Percentiles rank a stretch among this genome's conserved stretches.
Evolutionary conservation across 2,329 filamentous ascomycete species (phyloP).

Genomic region (Fusarium palustre): DNA sequence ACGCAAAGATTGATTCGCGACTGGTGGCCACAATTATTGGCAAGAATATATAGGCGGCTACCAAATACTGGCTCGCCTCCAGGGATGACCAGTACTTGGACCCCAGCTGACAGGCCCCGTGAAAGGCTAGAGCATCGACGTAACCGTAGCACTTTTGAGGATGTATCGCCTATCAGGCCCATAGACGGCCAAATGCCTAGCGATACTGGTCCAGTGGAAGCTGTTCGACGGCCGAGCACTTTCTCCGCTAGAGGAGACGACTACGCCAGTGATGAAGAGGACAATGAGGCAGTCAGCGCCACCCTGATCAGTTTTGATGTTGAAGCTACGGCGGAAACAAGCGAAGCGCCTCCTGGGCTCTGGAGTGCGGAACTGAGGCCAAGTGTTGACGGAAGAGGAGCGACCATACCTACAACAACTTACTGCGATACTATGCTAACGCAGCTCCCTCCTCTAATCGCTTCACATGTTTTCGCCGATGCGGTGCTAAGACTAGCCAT

Average conservation of each 20-base stretch:
- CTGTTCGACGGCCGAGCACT: conserved; percentile 58
- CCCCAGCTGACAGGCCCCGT: conserved; percentile 20
- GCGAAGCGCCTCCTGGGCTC: conserved; percentile 62
- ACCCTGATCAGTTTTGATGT: conserved; percentile 72
- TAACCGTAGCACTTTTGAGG: conserved; percentile 38
- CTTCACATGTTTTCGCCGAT: conserved; percentile 61
- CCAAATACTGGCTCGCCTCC: conserved; percentile 54
- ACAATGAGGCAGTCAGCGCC: conserved; percentile 65
- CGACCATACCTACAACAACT: conserved; percentile 46
- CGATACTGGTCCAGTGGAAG: conserved; percentile 48
- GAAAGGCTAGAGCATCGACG: conserved; percentile 40
- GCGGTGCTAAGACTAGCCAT: conserved; percentile 57
- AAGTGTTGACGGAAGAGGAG: conserved; percentile 54
- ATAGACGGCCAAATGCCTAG: conserved; percentile 48
- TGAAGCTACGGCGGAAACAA: conserved; percentile 66
- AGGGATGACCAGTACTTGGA: conserved; percentile 37
- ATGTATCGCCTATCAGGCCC: conserved; percentile 45
- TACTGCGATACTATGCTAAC: conserved; percentile 64
- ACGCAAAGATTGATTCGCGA: conserved; percentile 55
- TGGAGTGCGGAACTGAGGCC: conserved; percentile 71
- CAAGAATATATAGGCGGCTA: conserved; percentile 54
- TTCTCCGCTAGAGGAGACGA: conserved; percentile 64
- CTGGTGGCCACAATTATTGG: conserved; percentile 54
- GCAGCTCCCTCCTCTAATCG: conserved; percentile 61
- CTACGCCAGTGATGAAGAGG: conserved; percentile 68